phyloP scores from a whole-genome alignment of 371 early-diverging fungal genomes.

The Rhizopus stolonifer region DNA sequence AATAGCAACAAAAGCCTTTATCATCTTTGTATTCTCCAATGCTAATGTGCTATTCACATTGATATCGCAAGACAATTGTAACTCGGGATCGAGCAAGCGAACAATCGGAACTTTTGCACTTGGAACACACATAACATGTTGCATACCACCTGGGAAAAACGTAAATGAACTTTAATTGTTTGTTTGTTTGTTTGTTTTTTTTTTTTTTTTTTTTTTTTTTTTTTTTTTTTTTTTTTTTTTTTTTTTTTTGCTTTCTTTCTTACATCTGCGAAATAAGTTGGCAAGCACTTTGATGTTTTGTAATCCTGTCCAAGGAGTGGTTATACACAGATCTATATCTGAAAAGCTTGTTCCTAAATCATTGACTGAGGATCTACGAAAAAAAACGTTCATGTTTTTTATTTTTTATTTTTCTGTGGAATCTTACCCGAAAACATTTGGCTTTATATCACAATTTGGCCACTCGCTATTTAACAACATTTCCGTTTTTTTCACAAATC shows the following conservation, averaged over 20 bases:
- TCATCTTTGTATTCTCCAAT: slow-evolving; percentile 75
- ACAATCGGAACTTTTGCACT: slow-evolving; percentile 71
- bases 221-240: too few species aligned
- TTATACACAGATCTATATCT: slow-evolving; percentile 66
- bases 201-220: too few species aligned
- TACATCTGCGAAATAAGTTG: slow-evolving; percentile 40
- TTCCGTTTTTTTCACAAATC: slow-evolving; percentile 58
- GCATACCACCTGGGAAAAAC: slow-evolving; percentile 51
- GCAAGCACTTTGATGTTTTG: slow-evolving; percentile 52
- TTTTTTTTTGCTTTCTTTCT: slow-evolving; percentile 3
- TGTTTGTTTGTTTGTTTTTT: too few species aligned
- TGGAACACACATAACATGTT: slow-evolving; percentile 56
- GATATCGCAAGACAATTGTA: slow-evolving; percentile 80
- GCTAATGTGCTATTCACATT: slow-evolving; percentile 83
- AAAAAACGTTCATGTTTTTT: too few species aligned
- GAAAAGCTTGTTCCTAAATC: slow-evolving; percentile 56
- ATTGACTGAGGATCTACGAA: slow-evolving; percentile 56
- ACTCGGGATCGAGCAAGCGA: slow-evolving; percentile 59
- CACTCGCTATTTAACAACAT: slow-evolving; percentile 57
- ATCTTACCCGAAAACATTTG: slow-evolving; percentile 70
- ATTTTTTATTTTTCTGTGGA: too few species aligned
- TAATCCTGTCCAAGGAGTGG: slow-evolving; percentile 54
- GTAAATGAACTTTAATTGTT: too few species aligned
- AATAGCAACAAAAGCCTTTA: slow-evolving; percentile 71
- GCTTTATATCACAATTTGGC: slow-evolving; percentile 56